These are phyloP conservation scores for Auricularia heimuer DNA, from an alignment of 768 basidiomycete species.

Conservation along the genomic window DNA sequence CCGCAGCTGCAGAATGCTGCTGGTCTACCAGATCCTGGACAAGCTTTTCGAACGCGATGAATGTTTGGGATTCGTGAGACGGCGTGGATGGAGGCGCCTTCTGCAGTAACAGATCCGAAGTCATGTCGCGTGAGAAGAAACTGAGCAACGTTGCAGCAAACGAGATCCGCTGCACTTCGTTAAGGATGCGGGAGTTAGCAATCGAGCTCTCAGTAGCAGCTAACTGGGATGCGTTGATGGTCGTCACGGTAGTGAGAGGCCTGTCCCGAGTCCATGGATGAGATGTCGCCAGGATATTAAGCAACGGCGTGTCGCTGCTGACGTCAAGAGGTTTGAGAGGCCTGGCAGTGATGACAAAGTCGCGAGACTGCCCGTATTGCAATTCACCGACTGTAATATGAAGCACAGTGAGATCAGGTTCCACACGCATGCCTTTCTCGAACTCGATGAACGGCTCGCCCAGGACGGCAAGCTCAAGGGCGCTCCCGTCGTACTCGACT, in stretches of 20 bases:
- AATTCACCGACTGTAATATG: constrained; percentile 4
- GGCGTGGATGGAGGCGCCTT: neutral
- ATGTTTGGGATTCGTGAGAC: neutral
- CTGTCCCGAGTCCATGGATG: neutral
- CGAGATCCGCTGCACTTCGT: neutral
- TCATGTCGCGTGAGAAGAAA: neutral
- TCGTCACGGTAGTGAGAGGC: neutral
- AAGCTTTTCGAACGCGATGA: neutral
- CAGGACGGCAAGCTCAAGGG: neutral
- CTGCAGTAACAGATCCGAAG: neutral
- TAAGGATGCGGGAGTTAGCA: neutral
- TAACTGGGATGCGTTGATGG: neutral
- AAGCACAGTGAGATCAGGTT: neutral
- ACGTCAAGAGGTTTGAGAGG: neutral
- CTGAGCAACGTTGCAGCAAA: neutral
- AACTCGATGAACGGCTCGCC: neutral
- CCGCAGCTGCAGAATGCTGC: neutral
- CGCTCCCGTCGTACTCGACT: constrained; percentile 2
- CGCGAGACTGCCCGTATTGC: constrained; percentile 3
- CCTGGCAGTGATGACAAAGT: constrained; percentile 1
- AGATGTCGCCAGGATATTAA: neutral
- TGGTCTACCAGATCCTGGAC: neutral
- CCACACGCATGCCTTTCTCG: neutral
- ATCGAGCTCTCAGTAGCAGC: neutral
- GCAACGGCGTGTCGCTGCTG: neutral